Conservation (phyloP, 2,329 filamentous ascomycete species). For the Plenodomus lindquistii region DNA sequence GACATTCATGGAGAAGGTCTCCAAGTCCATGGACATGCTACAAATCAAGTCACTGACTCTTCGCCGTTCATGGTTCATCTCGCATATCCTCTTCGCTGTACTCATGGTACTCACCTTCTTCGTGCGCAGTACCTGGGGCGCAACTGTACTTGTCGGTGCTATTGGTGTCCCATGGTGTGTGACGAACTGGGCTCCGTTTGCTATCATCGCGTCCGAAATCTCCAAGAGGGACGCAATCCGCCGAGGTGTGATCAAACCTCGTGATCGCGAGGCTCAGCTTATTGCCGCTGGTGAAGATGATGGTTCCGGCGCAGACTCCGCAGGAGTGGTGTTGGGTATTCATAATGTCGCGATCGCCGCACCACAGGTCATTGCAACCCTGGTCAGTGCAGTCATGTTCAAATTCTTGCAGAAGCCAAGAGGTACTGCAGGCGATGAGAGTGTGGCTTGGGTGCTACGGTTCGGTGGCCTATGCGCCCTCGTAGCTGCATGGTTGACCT, state of each 20-base stretch:
- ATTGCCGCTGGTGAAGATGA: constrained; percentile 55
- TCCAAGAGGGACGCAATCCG: constrained; percentile 75
- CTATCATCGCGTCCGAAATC: constrained; percentile 91
- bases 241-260: constrained; percentile 52
- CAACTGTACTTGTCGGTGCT: constrained; percentile 76
- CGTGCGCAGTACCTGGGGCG: constrained; percentile 70
- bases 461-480: constrained; percentile 81
- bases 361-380: constrained; percentile 87
- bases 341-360: constrained; percentile 94
- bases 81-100: constrained; percentile 78
- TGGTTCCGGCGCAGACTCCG: constrained; percentile 69
- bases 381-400: constrained; percentile 84
- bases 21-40: constrained; percentile 60
- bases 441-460: constrained; percentile 82
- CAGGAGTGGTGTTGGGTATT: constrained; percentile 88
- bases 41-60: constrained; percentile 84
- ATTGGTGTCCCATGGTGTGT: constrained; percentile 92
- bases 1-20: constrained; percentile 28
- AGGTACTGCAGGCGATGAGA: constrained; percentile 81
- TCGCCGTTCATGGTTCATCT: constrained; percentile 82
- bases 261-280: constrained; percentile 44
- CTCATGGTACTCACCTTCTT: constrained; percentile 85
- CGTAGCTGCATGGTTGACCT: constrained; percentile 73
- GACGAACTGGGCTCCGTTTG: constrained; percentile 92
- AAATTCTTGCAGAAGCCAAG: constrained; percentile 83